phyloP scores from a whole-genome alignment of 1,284 basidiomycete genomes.

The Melampsora larici-populina region DNA sequence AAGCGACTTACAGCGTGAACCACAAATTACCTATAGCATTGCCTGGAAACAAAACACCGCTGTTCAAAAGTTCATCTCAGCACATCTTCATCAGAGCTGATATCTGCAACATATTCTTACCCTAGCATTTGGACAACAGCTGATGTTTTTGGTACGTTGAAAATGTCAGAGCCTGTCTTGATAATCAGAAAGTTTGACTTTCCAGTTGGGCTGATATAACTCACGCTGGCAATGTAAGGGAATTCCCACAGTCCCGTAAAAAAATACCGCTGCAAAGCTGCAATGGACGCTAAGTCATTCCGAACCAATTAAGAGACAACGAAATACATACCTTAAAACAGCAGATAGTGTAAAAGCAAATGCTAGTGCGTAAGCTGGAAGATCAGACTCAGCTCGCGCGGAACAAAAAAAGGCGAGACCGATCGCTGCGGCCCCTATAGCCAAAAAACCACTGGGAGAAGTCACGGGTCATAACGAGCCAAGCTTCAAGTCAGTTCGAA shows the following conservation, averaged over 20 bases:
- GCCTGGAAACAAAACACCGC: slow-evolving; percentile 39
- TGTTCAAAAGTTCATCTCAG: background rate
- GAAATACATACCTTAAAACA: slow-evolving; percentile 20
- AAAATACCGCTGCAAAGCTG: slow-evolving; percentile 41
- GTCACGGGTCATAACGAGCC: background rate
- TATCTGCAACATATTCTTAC: background rate
- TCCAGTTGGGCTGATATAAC: background rate
- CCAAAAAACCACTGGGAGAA: slow-evolving; percentile 10
- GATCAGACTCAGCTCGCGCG: slow-evolving; percentile 2
- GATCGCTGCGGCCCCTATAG: slow-evolving; percentile 4
- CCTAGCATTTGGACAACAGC: slow-evolving; percentile 42
- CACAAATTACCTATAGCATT: slow-evolving; percentile 38
- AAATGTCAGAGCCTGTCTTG: background rate
- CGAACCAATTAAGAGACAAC: background rate
- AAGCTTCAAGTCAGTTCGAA: background rate
- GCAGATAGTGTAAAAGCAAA: slow-evolving; percentile 14
- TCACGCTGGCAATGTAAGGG: slow-evolving; percentile 32
- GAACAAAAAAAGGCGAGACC: slow-evolving; percentile 18
- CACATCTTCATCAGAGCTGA: background rate
- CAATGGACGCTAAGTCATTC: background rate
- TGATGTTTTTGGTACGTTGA: background rate
- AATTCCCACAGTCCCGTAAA: slow-evolving; percentile 29
- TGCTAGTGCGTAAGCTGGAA: slow-evolving; percentile 7
- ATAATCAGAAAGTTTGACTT: background rate
- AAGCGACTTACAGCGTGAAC: slow-evolving; percentile 32